Conservation (phyloP, 164 flowering plant species). For the Pachysandra terminalis region DNA sequence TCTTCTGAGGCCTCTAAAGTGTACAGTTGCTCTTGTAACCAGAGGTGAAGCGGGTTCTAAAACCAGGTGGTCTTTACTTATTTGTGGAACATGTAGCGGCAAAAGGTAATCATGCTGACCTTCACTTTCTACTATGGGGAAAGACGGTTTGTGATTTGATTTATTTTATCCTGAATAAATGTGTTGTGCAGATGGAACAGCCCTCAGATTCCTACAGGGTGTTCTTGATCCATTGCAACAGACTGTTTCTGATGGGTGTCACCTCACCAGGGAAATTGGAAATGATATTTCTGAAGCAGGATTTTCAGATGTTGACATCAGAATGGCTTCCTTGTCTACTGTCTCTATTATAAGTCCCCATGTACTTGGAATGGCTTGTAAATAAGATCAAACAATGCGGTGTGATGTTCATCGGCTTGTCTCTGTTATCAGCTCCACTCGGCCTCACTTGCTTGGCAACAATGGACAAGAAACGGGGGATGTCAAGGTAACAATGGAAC, state of each 20-base stretch:
- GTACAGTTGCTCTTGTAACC: constrained; percentile 8
- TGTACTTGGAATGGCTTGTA: constrained; percentile 66
- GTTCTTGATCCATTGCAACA: constrained; percentile 79
- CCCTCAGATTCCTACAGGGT: constrained; percentile 46
- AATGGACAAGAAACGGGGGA: too few species aligned
- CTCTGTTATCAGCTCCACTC: background rate
- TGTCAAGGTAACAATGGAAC: too few species aligned
- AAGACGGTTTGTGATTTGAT: background rate
- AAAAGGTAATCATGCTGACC: constrained; percentile 40
- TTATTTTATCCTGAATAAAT: background rate
- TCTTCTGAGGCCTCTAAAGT: too few species aligned
- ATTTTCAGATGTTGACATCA: constrained; percentile 45
- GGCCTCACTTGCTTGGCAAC: background rate
- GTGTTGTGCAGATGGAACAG: constrained; percentile 58
- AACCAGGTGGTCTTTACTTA: constrained; percentile 73
- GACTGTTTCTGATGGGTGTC: constrained; percentile 78
- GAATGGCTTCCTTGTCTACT: constrained; percentile 32
- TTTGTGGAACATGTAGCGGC: constrained; percentile 94
- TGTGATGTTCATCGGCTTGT: background rate
- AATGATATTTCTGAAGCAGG: constrained; percentile 58
- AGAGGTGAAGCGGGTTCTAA: constrained; percentile 87
- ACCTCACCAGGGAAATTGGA: constrained; percentile 75
- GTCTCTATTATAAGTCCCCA: constrained; percentile 51
- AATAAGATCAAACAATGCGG: constrained; percentile 20
- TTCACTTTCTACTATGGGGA: background rate